Evolutionary conservation across 257 asterid genomes (phyloP), one percentile per base, ranked within the genome.

Genomic region (Capsicum rhomboideum): DNA sequence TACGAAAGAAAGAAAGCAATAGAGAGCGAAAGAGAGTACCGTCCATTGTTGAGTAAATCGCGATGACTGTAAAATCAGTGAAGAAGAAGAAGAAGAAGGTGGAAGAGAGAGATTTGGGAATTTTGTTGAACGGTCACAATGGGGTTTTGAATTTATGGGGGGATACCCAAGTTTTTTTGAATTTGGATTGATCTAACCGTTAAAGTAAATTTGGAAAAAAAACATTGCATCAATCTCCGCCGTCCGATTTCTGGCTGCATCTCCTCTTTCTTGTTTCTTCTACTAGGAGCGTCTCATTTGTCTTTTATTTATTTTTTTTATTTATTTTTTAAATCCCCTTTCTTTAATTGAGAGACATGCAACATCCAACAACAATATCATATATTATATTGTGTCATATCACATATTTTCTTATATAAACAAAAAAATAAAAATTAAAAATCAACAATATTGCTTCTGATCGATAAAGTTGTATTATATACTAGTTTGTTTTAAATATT

Each of bases 31-130:
- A 23, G 10, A 64, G 79, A 34, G 17, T 93, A 93, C 97, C 97
- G n/a, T 92, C 94, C 97, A 94, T 93, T 68, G 28, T n/a, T 83
- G 52, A 58, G 53, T 11, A 87, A 2, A 34, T 34, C 40, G 40
- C 40, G 40, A 34, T 34, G 40, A 34, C 3, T 42, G 56, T 6
- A 31, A 42, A 42, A 71, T n/a, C 34, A 11, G 55, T 10, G n/a
- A 20, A 69, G 78, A 42, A 6, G 54, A 20, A 40, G 53, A 40
- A 6, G 34, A 71, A 23, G 44, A 6, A 40, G 5, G 5, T 4
- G 83, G 37, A 23, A 83, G n/a, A 49, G 83, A 82, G 85, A 81
- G 84, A 53, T 29, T 79, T 26, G 80, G 42, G 85, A 28, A 79
- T 61, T 34, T 34, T 54, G 67, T 31, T 31, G 9, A 91, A 87